Conservation (phyloP, 352 stramenopile genomes). For the Pythium diclinum region DNA sequence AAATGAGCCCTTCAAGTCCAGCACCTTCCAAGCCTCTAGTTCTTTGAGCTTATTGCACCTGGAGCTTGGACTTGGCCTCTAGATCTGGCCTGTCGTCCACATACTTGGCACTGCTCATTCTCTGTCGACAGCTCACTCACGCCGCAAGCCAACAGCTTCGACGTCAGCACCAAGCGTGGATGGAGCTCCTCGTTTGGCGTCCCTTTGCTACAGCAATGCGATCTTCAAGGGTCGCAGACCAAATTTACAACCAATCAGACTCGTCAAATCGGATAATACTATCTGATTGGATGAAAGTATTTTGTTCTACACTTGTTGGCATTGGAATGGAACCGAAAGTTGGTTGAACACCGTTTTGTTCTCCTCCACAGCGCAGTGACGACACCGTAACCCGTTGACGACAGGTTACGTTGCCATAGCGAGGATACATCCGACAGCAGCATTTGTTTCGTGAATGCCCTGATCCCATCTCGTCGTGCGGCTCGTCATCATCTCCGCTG, state of each 20-base stretch:
- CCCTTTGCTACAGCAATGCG: neutral
- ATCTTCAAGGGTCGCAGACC: constrained; percentile 28
- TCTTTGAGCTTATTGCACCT: neutral
- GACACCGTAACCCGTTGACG: no score
- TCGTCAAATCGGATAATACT: neutral
- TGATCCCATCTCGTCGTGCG: neutral
- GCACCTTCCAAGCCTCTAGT: neutral
- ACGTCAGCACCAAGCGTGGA: neutral
- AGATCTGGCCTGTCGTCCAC: constrained; percentile 19
- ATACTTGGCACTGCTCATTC: constrained; percentile 29
- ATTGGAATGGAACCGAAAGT: no score
- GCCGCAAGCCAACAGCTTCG: no score
- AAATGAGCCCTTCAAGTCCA: neutral
- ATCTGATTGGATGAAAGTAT: constrained; percentile 14
- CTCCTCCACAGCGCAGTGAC: no score
- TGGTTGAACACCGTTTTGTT: no score
- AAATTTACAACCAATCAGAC: constrained; percentile 15
- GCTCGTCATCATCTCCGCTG: neutral
- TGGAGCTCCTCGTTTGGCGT: constrained; percentile 1
- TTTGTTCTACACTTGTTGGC: neutral
- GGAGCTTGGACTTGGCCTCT: constrained; percentile 30
- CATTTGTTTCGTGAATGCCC: neutral
- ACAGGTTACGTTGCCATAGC: no score
- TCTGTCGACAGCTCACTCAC: neutral
- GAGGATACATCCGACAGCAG: no score